Conservation (phyloP, 2,329 filamentous ascomycete species). For the Aspergillus floridensis region DNA sequence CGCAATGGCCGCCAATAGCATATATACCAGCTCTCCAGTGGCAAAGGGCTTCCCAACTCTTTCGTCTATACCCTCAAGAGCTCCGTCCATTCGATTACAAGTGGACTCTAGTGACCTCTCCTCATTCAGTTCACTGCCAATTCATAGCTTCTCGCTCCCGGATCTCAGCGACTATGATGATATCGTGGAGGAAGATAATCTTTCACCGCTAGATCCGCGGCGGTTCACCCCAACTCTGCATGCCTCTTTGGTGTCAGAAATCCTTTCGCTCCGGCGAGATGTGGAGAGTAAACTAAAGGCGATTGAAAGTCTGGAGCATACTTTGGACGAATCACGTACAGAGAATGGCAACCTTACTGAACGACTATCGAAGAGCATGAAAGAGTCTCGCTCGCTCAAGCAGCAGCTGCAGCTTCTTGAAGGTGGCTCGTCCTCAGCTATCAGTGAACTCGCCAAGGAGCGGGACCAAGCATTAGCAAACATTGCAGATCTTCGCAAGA, state of each 20-base stretch:
- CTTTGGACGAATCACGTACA: slow-evolving; percentile 65
- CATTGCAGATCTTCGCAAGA: slow-evolving; percentile 68
- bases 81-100: slow-evolving; percentile 37
- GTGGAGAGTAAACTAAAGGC: slow-evolving; percentile 84
- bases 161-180: slow-evolving; percentile 40
- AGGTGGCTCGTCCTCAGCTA: slow-evolving; percentile 79
- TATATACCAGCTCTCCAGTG: slow-evolving; percentile 54
- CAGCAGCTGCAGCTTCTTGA: slow-evolving; percentile 84
- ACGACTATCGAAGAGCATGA: slow-evolving; percentile 61
- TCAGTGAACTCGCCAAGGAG: slow-evolving; percentile 80
- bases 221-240: slow-evolving; percentile 94
- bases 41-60: slow-evolving; percentile 66
- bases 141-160: slow-evolving; percentile 41
- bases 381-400: slow-evolving; percentile 77
- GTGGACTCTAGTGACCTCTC: slow-evolving; percentile 51
- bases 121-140: slow-evolving; percentile 60
- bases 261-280: slow-evolving; percentile 79
- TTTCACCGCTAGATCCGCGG: slow-evolving; percentile 78
- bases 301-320: slow-evolving; percentile 79
- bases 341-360: slow-evolving; percentile 72
- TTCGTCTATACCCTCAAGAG: slow-evolving; percentile 59
- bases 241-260: slow-evolving; percentile 91
- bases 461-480: slow-evolving; percentile 78
- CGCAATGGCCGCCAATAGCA: slow-evolving; percentile 38
- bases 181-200: slow-evolving; percentile 57